phyloP scores from a whole-genome alignment of 176 grass and related monocot species.

The Typha latifolia region DNA sequence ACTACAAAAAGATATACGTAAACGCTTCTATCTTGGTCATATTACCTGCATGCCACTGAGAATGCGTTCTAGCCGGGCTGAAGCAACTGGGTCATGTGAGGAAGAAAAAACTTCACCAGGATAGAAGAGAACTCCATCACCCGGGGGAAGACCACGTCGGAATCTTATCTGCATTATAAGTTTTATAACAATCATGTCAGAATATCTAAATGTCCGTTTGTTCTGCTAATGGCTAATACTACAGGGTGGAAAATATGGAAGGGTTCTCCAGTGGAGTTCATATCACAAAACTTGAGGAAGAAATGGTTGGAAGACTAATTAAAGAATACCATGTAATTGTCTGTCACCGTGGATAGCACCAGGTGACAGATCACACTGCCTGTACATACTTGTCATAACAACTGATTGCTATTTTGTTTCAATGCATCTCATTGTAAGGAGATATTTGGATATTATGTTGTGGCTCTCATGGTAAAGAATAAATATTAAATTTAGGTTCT shows the following conservation, averaged over 20 bases:
- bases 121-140: conserved; percentile 91
- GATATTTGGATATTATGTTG: no score
- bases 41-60: conserved; percentile 97
- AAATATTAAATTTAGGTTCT: background rate
- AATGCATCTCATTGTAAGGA: no score
- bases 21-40: conserved; percentile 1
- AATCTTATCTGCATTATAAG: conserved; percentile 57
- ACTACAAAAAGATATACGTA: conserved; percentile 1
- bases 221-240: background rate
- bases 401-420: no score
- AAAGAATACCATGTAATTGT: no score
- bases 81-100: conserved; percentile 80
- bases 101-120: conserved; percentile 93
- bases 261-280: no score
- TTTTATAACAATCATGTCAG: background rate
- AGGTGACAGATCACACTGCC: no score
- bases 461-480: no score
- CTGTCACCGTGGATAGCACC: no score
- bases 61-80: conserved; percentile 74
- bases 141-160: conserved; percentile 86
- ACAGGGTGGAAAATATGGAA: background rate
- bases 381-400: no score
- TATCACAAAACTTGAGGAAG: no score
- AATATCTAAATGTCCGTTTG: no score
- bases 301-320: no score